Evolutionary conservation across 2,329 filamentous ascomycete species (phyloP).

Genomic region (Verticillium klebahnii): DNA sequence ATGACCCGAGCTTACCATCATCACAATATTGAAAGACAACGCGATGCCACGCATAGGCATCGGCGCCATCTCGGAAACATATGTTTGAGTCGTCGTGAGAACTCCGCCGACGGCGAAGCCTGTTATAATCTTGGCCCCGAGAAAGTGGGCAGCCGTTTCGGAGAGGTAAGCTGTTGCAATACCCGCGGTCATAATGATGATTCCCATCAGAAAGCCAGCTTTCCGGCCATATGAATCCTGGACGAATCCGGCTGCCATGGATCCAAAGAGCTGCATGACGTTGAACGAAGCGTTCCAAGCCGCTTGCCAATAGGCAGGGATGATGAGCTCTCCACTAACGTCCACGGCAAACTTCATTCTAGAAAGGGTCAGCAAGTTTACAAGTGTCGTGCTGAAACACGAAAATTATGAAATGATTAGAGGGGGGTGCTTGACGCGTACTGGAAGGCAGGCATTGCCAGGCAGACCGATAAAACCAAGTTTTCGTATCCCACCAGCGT

Average conservation of each 20-base stretch:
- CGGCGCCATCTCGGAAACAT: slow-evolving; percentile 10
- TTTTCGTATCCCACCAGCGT: slow-evolving; percentile 14
- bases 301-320: slow-evolving; percentile 17
- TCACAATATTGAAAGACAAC: slow-evolving; percentile 8
- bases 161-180: slow-evolving; percentile 14
- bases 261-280: slow-evolving; percentile 14
- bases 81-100: slow-evolving; percentile 14
- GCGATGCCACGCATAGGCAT: slow-evolving; percentile 11
- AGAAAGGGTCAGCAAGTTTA: neutral
- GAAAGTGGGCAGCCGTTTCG: slow-evolving; percentile 9
- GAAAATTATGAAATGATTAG: neutral
- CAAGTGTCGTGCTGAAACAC: neutral
- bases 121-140: slow-evolving; percentile 16
- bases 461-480: slow-evolving; percentile 12
- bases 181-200: slow-evolving; percentile 9
- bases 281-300: slow-evolving; percentile 17
- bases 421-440: slow-evolving; percentile 1
- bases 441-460: slow-evolving; percentile 16
- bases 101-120: slow-evolving; percentile 15
- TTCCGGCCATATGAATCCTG: slow-evolving; percentile 15
- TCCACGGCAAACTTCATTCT: slow-evolving; percentile 13
- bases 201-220: slow-evolving; percentile 8
- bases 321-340: slow-evolving; percentile 12
- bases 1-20: neutral
- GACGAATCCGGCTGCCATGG: slow-evolving; percentile 12